Conservation (phyloP, 192 early-diverging fungal species). For the Backusella mclennaniae region DNA sequence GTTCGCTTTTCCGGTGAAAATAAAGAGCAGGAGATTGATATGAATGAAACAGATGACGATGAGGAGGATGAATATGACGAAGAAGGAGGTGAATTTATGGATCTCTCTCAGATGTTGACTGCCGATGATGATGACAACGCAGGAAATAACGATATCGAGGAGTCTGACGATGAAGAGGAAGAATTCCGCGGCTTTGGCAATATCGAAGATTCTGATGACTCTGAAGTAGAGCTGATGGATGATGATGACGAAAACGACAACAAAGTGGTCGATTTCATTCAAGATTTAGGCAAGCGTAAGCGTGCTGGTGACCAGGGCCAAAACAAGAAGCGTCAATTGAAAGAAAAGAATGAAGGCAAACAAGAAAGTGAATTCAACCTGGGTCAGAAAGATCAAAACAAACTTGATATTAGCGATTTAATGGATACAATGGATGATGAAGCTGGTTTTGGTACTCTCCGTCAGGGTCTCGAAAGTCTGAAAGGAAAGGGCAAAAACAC, state of each 20-base stretch:
- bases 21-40: conserved; percentile 26
- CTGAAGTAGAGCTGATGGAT: conserved; percentile 34
- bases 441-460: conserved; percentile 60
- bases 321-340: conserved; percentile 50
- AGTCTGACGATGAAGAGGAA: conserved; percentile 42
- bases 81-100: conserved; percentile 7
- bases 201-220: conserved; percentile 53
- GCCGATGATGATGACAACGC: conserved; percentile 39
- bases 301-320: conserved; percentile 30
- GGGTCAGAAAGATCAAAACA: conserved; percentile 46
- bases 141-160: conserved; percentile 16
- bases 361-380: conserved; percentile 76
- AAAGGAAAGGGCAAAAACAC: conserved; percentile 47
- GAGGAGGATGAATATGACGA: conserved; percentile 39
- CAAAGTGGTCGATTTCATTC: conserved; percentile 60
- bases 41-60: conserved; percentile 38
- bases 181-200: conserved; percentile 30
- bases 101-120: conserved; percentile 1
- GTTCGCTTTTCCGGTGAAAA: conserved; percentile 16
- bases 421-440: conserved; percentile 66
- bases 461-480: conserved; percentile 59
- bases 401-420: conserved; percentile 75
- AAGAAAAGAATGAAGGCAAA: conserved; percentile 66
- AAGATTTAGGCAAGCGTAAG: conserved; percentile 58
- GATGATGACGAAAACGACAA: conserved; percentile 45